Evolutionary conservation across 306 rosid species (phyloP).

Genomic region (Begonia loranthoides): DNA sequence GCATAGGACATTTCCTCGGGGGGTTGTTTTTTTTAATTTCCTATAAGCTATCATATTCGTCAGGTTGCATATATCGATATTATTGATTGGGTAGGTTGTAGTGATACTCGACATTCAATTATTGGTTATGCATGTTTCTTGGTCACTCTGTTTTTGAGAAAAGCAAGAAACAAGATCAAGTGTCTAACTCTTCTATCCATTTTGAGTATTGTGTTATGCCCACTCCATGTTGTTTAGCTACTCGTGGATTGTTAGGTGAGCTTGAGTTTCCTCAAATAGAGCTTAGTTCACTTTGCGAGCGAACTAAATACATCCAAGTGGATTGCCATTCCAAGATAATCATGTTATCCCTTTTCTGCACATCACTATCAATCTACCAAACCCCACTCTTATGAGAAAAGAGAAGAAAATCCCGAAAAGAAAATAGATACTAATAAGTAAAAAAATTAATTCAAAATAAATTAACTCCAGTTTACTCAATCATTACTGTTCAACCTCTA

Average conservation of each 20-base stretch:
- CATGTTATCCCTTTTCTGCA: conserved; percentile 3
- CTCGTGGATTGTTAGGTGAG: background rate
- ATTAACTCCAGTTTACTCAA: too few species aligned
- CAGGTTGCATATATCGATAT: background rate
- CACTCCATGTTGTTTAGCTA: background rate
- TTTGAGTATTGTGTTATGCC: conserved; percentile 1
- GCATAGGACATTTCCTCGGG: background rate
- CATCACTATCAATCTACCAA: conserved; percentile 1
- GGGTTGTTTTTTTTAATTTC: background rate
- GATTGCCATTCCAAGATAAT: background rate
- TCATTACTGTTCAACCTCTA: too few species aligned
- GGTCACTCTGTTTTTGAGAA: conserved; percentile 4
- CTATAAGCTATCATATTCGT: background rate
- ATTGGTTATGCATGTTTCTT: background rate
- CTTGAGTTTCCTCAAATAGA: background rate
- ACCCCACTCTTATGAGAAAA: too few species aligned
- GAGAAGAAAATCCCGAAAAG: too few species aligned
- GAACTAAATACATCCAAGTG: background rate
- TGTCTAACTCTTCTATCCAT: background rate
- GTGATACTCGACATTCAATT: background rate
- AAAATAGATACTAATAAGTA: too few species aligned
- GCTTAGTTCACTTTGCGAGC: background rate
- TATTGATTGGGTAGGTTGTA: background rate
- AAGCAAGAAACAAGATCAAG: conserved; percentile 2
- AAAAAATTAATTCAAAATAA: too few species aligned